These are phyloP conservation scores for Aspergillus cejpii DNA, from an alignment of 2,329 filamentous ascomycete species.

Conservation along the genomic window DNA sequence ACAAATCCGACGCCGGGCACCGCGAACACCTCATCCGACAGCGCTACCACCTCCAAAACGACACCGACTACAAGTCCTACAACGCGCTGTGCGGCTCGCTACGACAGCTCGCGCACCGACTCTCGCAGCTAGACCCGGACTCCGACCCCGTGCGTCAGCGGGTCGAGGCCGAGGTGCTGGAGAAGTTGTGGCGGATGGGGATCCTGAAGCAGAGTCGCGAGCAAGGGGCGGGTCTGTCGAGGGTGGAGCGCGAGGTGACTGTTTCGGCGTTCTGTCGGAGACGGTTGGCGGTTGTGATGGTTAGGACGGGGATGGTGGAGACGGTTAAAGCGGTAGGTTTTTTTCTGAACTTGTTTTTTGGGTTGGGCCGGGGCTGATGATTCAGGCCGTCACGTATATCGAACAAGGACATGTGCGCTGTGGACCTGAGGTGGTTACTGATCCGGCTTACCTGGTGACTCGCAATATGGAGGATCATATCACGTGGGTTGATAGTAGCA, in stretches of 20 bases:
- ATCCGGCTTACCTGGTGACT: conserved; percentile 83
- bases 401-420: conserved; percentile 92
- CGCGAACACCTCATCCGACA: conserved; percentile 72
- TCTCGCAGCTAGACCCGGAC: conserved; percentile 71
- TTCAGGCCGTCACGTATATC: conserved; percentile 61
- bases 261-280: conserved; percentile 83
- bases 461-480: conserved; percentile 92
- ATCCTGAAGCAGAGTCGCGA: conserved; percentile 68
- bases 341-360: conserved; percentile 2
- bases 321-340: conserved; percentile 65
- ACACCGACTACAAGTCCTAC: conserved; percentile 71
- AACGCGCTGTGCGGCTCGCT: conserved; percentile 68
- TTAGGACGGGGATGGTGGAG: conserved; percentile 82
- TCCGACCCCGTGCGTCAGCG: conserved; percentile 71
- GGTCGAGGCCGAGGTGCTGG: conserved; percentile 77
- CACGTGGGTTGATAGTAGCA: conserved; percentile 91
- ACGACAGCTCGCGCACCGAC: conserved; percentile 79
- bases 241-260: conserved; percentile 78
- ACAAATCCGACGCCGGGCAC: conserved; percentile 81
- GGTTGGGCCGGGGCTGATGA: conserved; percentile 9
- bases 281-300: conserved; percentile 84
- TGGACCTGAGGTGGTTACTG: conserved; percentile 81
- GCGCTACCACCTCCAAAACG: conserved; percentile 86
- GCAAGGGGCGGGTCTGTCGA: conserved; percentile 61
- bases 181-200: conserved; percentile 91